These are phyloP conservation scores for Pyrenopolyporus hunteri DNA, from an alignment of 495 filamentous ascomycete genomes.

Conservation along the genomic window DNA sequence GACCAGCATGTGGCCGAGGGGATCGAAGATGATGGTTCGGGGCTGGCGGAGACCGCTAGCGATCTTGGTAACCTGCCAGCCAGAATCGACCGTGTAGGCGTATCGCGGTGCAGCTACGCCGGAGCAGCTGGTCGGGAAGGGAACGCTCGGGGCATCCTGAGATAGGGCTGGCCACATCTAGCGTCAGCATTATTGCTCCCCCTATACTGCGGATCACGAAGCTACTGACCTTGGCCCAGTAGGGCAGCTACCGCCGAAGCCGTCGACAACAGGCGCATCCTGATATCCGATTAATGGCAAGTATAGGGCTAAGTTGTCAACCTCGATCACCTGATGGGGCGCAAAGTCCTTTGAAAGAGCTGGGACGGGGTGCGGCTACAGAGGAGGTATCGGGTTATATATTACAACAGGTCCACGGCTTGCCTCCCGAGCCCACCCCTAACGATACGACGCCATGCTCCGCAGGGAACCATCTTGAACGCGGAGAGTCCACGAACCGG, in stretches of 20 bases:
- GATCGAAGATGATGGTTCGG: constrained; percentile 44
- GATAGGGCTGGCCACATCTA: constrained; percentile 24
- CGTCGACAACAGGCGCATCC: constrained; percentile 28
- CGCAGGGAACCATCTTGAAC: constrained; percentile 20
- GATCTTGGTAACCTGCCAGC: constrained; percentile 46
- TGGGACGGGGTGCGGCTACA: constrained; percentile 4
- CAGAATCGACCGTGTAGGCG: constrained; percentile 38
- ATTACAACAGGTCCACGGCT: constrained; percentile 8
- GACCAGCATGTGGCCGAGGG: constrained; percentile 57
- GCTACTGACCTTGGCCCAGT: constrained; percentile 30
- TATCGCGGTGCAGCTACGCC: constrained; percentile 40
- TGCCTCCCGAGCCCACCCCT: constrained; percentile 3
- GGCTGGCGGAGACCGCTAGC: constrained; percentile 43
- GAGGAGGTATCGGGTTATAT: constrained; percentile 28
- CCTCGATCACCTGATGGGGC: constrained; percentile 19
- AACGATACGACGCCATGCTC: constrained; percentile 18
- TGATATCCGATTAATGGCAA: constrained; percentile 18
- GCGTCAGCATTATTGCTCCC: not conserved
- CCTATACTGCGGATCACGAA: not conserved
- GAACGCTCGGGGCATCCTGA: constrained; percentile 25
- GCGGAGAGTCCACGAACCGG: constrained; percentile 38
- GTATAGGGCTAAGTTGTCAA: constrained; percentile 22
- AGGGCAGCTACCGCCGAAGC: constrained; percentile 29
- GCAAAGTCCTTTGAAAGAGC: constrained; percentile 28
- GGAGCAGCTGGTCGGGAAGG: constrained; percentile 41